Conservation (phyloP, 164 flowering plant genomes). For the Magnolia changhungtana region DNA sequence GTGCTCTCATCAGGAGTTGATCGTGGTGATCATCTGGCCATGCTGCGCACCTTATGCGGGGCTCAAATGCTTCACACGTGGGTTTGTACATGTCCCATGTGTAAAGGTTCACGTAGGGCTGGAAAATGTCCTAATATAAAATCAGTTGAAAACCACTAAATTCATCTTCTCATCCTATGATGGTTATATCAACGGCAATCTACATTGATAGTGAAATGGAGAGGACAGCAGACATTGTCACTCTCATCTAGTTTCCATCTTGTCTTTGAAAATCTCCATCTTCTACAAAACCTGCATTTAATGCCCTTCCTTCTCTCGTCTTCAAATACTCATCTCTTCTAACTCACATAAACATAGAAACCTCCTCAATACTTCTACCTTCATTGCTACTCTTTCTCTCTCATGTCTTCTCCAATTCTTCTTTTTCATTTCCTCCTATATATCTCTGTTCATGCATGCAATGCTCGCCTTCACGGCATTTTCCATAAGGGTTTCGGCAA, state of each 20-base stretch:
- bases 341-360: background rate
- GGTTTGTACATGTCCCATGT: no score
- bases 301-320: conserved; percentile 25
- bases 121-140: no score
- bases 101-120: no score
- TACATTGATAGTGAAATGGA: background rate
- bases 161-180: background rate
- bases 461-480: conserved; percentile 27
- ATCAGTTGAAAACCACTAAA: no score
- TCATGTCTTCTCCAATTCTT: conserved; percentile 21
- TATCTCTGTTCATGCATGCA: conserved; percentile 31
- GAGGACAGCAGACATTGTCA: conserved; percentile 11
- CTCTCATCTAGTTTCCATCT: conserved; percentile 57
- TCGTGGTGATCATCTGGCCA: no score
- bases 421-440: conserved; percentile 26
- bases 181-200: background rate
- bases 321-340: conserved; percentile 34
- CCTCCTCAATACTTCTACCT: background rate
- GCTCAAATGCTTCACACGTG: no score
- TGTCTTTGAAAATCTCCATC: conserved; percentile 36
- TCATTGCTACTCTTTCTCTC: background rate
- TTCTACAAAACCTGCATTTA: conserved; percentile 42
- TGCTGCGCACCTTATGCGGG: no score
- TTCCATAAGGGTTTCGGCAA: conserved; percentile 16
- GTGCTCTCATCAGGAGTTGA: no score